Percentiles rank a stretch among this genome's conserved stretches.
These are phyloP conservation scores for Salix viminalis DNA, from an alignment of 345 rosid species.

Conservation along the genomic window DNA sequence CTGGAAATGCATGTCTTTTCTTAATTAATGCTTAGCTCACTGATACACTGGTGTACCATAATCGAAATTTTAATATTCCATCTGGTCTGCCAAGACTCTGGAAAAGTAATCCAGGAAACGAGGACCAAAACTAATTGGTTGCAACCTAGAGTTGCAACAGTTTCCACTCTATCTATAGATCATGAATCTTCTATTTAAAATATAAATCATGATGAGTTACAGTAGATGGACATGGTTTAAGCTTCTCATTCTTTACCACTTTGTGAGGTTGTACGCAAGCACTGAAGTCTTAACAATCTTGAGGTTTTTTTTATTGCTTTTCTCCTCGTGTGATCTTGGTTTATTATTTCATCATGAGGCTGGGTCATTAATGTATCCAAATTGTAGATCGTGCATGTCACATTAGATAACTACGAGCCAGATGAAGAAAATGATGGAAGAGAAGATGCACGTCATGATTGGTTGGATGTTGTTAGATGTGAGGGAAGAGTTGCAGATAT, in stretches of 20 bases:
- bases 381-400: constrained; percentile 66
- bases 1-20: neutral
- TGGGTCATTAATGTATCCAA: constrained; percentile 2
- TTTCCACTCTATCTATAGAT: neutral
- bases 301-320: neutral
- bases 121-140: neutral
- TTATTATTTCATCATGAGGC: neutral
- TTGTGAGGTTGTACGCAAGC: neutral
- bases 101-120: neutral
- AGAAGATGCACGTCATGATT: constrained; percentile 65
- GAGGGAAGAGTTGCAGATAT: constrained; percentile 67
- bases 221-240: neutral
- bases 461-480: constrained; percentile 91
- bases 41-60: neutral
- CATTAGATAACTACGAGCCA: constrained; percentile 75
- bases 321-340: neutral
- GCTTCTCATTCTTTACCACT: neutral
- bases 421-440: constrained; percentile 52
- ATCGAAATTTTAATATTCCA: neutral
- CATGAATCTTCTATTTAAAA: neutral
- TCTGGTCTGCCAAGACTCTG: neutral
- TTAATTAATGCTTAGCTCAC: neutral
- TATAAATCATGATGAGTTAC: neutral
- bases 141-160: neutral
- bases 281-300: neutral